A percentile compares a stretch with the other conserved stretches of the same genome.
Conservation (phyloP, 768 basidiomycete species). For the Amanita pseudoporphyria region DNA sequence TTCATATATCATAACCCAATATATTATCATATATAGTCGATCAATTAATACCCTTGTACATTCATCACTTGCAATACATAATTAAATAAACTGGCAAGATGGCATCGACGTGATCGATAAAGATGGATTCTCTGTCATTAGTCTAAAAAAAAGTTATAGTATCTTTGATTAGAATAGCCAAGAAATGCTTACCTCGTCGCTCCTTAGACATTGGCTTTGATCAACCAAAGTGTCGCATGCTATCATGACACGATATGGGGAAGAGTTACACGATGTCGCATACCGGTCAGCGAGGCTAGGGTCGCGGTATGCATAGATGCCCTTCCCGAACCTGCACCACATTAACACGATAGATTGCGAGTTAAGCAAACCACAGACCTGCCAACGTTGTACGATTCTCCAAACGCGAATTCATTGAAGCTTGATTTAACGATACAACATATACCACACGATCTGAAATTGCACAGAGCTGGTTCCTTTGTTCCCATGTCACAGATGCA, state of each 20-base stretch:
- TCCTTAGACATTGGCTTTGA: conserved; percentile 18
- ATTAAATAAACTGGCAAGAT: conserved; percentile 50
- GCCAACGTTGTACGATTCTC: conserved; percentile 39
- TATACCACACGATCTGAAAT: conserved; percentile 55
- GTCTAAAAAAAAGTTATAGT: conserved; percentile 20
- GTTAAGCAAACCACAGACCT: conserved; percentile 27
- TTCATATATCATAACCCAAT: no score
- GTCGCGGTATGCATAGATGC: conserved; percentile 54
- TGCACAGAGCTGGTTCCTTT: conserved; percentile 40
- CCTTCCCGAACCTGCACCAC: conserved; percentile 42
- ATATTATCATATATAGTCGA: conserved; percentile 4
- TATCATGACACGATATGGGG: conserved; percentile 58
- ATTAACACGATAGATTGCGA: conserved; percentile 1
- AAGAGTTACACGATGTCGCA: conserved; percentile 58
- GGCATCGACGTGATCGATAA: conserved; percentile 43
- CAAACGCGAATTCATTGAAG: conserved; percentile 51
- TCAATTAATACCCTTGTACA: not conserved
- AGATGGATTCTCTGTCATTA: conserved; percentile 39
- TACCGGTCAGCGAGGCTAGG: conserved; percentile 46
- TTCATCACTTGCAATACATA: conserved; percentile 38
- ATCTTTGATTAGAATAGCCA: not conserved
- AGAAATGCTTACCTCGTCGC: conserved; percentile 19
- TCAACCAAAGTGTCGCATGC: conserved; percentile 46
- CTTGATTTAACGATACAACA: conserved; percentile 49
- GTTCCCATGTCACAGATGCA: conserved; percentile 62